These are phyloP conservation scores for Cladosporium sp. DNA, from an alignment of 2,329 filamentous ascomycete species.

Conservation along the genomic window DNA sequence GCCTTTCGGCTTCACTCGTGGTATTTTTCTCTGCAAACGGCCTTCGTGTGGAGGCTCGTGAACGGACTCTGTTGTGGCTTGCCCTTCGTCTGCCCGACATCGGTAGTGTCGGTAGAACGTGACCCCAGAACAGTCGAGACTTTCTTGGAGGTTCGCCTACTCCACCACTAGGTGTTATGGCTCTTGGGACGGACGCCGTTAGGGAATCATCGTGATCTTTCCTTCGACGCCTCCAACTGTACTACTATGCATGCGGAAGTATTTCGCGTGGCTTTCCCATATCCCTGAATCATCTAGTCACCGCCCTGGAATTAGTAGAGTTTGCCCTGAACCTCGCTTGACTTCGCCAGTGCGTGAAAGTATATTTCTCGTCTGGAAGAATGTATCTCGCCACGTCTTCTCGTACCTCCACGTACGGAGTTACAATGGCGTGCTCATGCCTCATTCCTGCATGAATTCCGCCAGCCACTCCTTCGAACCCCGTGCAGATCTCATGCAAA, in stretches of 20 bases:
- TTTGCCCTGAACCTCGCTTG: conserved; percentile 2
- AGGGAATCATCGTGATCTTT: neutral
- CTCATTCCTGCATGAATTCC: conserved; percentile 13
- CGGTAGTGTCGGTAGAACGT: conserved; percentile 1
- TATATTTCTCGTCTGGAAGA: neutral
- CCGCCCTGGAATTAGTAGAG: neutral
- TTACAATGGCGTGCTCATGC: conserved; percentile 11
- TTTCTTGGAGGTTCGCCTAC: neutral
- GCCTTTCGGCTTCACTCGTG: neutral
- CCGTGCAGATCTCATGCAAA: neutral
- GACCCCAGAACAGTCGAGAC: conserved; percentile 15
- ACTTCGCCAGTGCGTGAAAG: conserved; percentile 5
- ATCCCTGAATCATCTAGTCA: neutral
- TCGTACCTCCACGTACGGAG: neutral
- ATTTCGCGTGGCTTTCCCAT: neutral
- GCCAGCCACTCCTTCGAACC: neutral
- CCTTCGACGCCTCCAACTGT: neutral
- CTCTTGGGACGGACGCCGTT: neutral
- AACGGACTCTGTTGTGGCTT: conserved; percentile 13
- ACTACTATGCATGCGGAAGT: conserved; percentile 1
- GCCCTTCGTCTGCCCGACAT: conserved; percentile 11
- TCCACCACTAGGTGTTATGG: neutral
- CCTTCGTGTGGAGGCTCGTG: conserved; percentile 1
- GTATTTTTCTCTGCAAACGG: conserved; percentile 16
- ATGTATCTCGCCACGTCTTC: neutral